Conservation (phyloP, 2,329 filamentous ascomycete species). For the Exserohilum rostratum region DNA sequence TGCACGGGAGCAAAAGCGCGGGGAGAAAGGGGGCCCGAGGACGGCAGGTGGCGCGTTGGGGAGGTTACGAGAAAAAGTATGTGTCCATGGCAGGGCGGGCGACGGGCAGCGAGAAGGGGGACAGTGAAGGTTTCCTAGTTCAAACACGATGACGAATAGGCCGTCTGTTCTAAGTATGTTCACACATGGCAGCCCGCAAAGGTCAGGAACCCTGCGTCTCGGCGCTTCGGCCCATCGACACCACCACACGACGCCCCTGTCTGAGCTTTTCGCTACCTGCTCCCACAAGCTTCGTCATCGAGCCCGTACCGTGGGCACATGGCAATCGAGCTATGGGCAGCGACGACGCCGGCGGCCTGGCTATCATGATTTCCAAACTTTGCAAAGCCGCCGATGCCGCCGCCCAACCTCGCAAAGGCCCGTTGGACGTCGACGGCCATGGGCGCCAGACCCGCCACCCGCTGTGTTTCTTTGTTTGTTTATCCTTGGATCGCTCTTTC, state of each 20-base stretch:
- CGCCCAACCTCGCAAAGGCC: background rate
- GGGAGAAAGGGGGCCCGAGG: conserved; percentile 16
- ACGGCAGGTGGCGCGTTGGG: conserved; percentile 18
- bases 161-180: conserved; percentile 16
- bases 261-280: conserved; percentile 7
- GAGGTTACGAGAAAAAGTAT: conserved; percentile 14
- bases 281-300: conserved; percentile 4
- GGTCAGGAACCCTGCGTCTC: conserved; percentile 24
- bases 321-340: conserved; percentile 1
- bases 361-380: background rate
- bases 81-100: conserved; percentile 22
- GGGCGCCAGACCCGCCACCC: background rate
- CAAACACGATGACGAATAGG: conserved; percentile 31
- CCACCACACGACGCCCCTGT: conserved; percentile 16
- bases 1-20: conserved; percentile 24
- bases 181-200: conserved; percentile 28
- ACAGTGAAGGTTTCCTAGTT: conserved; percentile 21
- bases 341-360: background rate
- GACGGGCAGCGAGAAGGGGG: conserved; percentile 25
- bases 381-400: background rate
- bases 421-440: background rate
- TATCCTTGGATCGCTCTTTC: no score
- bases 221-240: conserved; percentile 19
- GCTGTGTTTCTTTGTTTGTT: no score
- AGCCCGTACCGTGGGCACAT: background rate